Percentiles rank a stretch among this genome's conserved stretches.
Conservation (phyloP, 2,329 filamentous ascomycete species). For the Microcera coccophila region DNA sequence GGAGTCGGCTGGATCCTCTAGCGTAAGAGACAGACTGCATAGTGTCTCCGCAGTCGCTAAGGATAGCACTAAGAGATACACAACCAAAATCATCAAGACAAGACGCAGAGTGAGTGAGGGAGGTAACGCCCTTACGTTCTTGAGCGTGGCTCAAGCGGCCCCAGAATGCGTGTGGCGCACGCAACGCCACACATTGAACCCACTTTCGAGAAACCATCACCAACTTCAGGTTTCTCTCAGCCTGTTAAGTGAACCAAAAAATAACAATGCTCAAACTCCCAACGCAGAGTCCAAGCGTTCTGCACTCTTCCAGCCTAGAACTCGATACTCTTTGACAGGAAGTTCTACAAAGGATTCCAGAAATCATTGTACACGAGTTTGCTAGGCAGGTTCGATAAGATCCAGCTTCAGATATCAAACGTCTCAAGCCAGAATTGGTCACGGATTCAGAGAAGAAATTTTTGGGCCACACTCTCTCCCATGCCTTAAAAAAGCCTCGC, state of each 20-base stretch:
- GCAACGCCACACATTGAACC: constrained; percentile 18
- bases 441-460: too few species aligned
- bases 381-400: neutral
- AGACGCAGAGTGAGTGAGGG: neutral
- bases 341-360: neutral
- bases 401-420: neutral
- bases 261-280: neutral
- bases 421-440: too few species aligned
- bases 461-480: too few species aligned
- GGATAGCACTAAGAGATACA: neutral
- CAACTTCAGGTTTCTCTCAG: constrained; percentile 12
- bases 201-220: constrained; percentile 26
- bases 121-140: neutral
- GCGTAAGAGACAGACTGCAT: neutral
- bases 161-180: constrained; percentile 6
- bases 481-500: too few species aligned
- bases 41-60: neutral
- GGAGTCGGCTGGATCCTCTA: neutral
- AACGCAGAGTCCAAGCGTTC: neutral
- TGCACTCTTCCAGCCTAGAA: too few species aligned
- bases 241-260: neutral
- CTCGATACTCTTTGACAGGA: neutral
- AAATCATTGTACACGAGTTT: neutral
- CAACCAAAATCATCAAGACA: neutral
- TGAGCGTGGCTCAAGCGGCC: neutral